Evolutionary conservation across 768 basidiomycete species (phyloP).

Genomic region (Plicaturopsis crispa): DNA sequence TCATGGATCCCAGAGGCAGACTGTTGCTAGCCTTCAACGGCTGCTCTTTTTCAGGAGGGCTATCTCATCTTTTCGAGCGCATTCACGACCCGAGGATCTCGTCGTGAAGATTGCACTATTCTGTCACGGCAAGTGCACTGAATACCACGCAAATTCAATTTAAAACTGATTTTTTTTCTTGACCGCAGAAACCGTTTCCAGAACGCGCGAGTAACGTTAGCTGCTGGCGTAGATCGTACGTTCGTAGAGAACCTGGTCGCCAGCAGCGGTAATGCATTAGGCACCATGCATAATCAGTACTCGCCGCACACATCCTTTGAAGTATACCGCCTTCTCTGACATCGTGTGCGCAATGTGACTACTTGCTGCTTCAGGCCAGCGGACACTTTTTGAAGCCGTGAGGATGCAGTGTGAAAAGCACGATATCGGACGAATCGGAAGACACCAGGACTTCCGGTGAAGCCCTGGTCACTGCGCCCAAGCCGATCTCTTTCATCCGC

Average conservation of each 20-base stretch:
- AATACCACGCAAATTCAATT: conserved; percentile 2
- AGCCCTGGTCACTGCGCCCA: conserved; percentile 24
- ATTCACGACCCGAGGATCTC: conserved; percentile 27
- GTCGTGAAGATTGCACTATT: conserved; percentile 33
- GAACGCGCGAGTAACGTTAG: conserved; percentile 34
- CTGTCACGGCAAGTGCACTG: conserved; percentile 29
- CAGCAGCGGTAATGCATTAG: conserved; percentile 40
- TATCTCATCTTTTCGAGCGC: conserved; percentile 34
- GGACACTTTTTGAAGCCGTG: conserved; percentile 33
- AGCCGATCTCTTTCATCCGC: conserved; percentile 22
- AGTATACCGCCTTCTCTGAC: conserved; percentile 23
- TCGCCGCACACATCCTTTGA: conserved; percentile 54
- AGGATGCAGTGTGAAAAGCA: conserved; percentile 31
- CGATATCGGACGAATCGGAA: conserved; percentile 37
- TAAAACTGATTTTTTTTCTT: conserved; percentile 11
- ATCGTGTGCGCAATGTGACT: conserved; percentile 11
- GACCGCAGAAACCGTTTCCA: conserved; percentile 40
- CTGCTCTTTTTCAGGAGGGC: conserved; percentile 22
- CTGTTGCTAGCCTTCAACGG: too few species aligned
- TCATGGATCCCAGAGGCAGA: too few species aligned
- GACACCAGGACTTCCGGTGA: conserved; percentile 35
- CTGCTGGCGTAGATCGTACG: conserved; percentile 27
- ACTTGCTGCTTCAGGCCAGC: conserved; percentile 29
- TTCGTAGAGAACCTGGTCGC: conserved; percentile 1
- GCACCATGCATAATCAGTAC: conserved; percentile 71